Conservation (phyloP, 768 basidiomycete genomes). For the Ramaria sp. region DNA sequence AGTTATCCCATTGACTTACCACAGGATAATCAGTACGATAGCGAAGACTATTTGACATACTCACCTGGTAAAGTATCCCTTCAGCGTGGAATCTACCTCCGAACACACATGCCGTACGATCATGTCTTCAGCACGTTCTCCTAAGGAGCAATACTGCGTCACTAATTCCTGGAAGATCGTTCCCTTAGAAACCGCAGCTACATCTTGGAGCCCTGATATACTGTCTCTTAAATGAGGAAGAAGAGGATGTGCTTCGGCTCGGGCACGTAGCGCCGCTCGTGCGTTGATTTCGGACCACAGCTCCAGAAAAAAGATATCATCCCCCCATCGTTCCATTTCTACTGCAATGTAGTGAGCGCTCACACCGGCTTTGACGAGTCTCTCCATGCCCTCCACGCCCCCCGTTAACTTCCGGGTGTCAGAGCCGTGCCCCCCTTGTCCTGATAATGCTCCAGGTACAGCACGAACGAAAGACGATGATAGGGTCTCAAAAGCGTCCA, state of each 20-base stretch:
- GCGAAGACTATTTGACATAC: constrained; percentile 26
- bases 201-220: background rate
- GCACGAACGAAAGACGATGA: constrained; percentile 81
- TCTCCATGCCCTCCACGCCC: constrained; percentile 73
- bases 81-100: constrained; percentile 72
- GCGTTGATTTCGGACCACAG: constrained; percentile 73
- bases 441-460: constrained; percentile 78
- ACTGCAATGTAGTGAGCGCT: constrained; percentile 66
- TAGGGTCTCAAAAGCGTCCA: constrained; percentile 90
- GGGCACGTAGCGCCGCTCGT: constrained; percentile 44
- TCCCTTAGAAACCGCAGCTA: constrained; percentile 31
- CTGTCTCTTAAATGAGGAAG: constrained; percentile 31
- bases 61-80: constrained; percentile 53
- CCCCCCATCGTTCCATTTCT: constrained; percentile 74
- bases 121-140: constrained; percentile 75
- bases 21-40: constrained; percentile 14
- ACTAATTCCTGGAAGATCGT: constrained; percentile 76
- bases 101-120: constrained; percentile 70
- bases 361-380: constrained; percentile 77
- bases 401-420: constrained; percentile 62
- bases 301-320: constrained; percentile 89
- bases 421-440: constrained; percentile 38
- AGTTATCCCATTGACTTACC: constrained; percentile 22
- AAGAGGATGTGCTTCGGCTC: constrained; percentile 35
- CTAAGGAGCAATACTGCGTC: constrained; percentile 48